A percentile compares a stretch with the other conserved stretches of the same genome.
These are phyloP conservation scores for Smithsoniella earleae DNA, from an alignment of 163 green algal species.

Conservation along the genomic window DNA sequence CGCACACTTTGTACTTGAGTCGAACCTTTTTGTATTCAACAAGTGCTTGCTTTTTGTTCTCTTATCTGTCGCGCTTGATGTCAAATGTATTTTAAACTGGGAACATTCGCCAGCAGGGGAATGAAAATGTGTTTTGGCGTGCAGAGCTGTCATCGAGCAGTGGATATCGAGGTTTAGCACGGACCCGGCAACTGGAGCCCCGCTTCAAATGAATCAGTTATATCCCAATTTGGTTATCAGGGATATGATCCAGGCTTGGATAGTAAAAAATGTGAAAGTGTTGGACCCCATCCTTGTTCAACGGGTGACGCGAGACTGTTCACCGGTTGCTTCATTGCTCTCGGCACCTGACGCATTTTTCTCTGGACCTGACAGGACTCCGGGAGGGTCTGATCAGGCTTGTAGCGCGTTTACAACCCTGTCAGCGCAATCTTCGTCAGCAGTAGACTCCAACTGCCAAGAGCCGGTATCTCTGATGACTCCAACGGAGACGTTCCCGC, in stretches of 20 bases:
- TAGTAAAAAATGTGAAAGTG: neutral
- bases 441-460: too few relatives aligned
- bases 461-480: too few relatives aligned
- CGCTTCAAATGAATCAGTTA: slow-evolving; percentile 36
- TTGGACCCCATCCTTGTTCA: neutral
- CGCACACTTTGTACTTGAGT: neutral
- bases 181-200: slow-evolving; percentile 36
- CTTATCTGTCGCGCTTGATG: neutral
- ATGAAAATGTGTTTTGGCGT: too few relatives aligned
- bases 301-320: neutral
- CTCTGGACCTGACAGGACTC: too few relatives aligned
- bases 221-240: slow-evolving; percentile 38
- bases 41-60: neutral
- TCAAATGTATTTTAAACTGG: too few relatives aligned
- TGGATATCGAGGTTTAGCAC: slow-evolving; percentile 37
- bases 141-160: slow-evolving; percentile 4
- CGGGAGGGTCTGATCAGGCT: too few relatives aligned
- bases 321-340: too few relatives aligned
- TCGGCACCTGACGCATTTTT: too few relatives aligned
- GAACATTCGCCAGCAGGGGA: too few relatives aligned
- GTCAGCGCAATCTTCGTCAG: too few relatives aligned
- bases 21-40: neutral
- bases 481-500: too few relatives aligned
- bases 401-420: too few relatives aligned
- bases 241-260: slow-evolving; percentile 38